A percentile compares a stretch with the other conserved stretches of the same genome.
phyloP scores from a whole-genome alignment of 2,329 filamentous ascomycete genomes.

The Ophiostoma piceae region DNA sequence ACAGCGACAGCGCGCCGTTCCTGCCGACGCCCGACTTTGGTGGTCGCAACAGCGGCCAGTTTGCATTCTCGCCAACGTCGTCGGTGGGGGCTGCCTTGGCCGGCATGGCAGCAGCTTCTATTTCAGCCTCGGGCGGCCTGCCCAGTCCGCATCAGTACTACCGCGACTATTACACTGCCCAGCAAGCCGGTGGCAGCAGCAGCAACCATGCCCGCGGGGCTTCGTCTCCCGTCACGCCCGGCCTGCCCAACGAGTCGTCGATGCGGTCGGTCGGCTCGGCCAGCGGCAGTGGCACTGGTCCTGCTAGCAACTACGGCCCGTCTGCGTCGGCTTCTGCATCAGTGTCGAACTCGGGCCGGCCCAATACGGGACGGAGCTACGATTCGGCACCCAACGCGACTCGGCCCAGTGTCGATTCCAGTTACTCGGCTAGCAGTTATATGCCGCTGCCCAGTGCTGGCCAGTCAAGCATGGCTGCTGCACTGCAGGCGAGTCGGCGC shows the following conservation, averaged over 20 bases:
- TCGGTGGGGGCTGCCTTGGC: conserved; percentile 10
- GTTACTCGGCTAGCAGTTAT: conserved; percentile 24
- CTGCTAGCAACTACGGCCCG: not conserved
- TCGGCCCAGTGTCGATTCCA: conserved; percentile 29
- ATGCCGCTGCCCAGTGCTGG: conserved; percentile 51
- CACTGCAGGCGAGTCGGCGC: conserved; percentile 35
- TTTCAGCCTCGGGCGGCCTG: conserved; percentile 18
- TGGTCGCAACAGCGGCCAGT: conserved; percentile 61
- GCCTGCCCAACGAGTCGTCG: conserved; percentile 36
- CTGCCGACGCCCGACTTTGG: conserved; percentile 62
- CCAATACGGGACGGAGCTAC: conserved; percentile 56
- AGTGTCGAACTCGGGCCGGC: conserved; percentile 40
- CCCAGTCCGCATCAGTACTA: conserved; percentile 52
- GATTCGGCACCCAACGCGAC: conserved; percentile 41
- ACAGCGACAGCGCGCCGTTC: conserved; percentile 57
- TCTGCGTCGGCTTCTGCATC: conserved; percentile 1
- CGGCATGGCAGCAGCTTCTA: conserved; percentile 11
- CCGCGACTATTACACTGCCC: conserved; percentile 45
- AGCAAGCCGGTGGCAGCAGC: conserved; percentile 29
- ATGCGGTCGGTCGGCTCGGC: conserved; percentile 46
- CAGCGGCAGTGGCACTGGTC: conserved; percentile 32
- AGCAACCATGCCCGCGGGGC: conserved; percentile 46
- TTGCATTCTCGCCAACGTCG: conserved; percentile 51
- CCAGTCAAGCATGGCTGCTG: conserved; percentile 35
- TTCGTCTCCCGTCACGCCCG: conserved; percentile 37